Evolutionary conservation across 2,329 filamentous ascomycete genomes (phyloP), one percentile per base, ranked within the genome.

Genomic region (Lachnellula hyalina): DNA sequence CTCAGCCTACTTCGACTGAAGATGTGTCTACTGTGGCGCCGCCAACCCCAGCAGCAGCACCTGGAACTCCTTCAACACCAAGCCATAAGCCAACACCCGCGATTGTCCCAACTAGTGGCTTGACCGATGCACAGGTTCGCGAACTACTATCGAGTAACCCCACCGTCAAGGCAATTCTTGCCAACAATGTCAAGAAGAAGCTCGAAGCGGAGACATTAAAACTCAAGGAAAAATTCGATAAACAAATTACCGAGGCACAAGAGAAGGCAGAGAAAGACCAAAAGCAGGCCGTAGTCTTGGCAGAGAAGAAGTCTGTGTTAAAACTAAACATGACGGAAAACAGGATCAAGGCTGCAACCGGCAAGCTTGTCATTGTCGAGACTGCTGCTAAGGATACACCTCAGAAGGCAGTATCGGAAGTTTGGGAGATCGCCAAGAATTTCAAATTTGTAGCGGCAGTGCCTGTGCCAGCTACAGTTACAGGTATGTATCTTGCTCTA

Each of bases 371-470:
- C 1, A 83, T 94, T 1, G 88, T 97, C 3, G 82, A 91, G 66
- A 88, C 84, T 47, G 92, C 93, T 12, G 90, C 87, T 0, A 80
- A 79, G n/a, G 87, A 96, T 47, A 96, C 92, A 0, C 93, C 93
- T 0, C 79, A 93, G 64, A 85, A 84, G 68, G 83, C 91, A 0
- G 90, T 97, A 4, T 82, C 76, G 9, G 91, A 96, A 71, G 92
- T 96, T 0, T 96, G 90, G 89, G 84, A 87, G 60, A 75, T 89
- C 52, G 91, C 87, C 0, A 92, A 93, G 72, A 76, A 73, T 51
- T 80, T 83, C 11, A 87, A 83, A 68, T 76, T 80, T 28, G 55
- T 60, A n/a, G 55, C 62, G 35, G 47, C 64, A 42, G 21, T 55
- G 25, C 51, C 58, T 44, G 48, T 62, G n/a, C 52, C 47, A 28